Evolutionary conservation across 2,329 filamentous ascomycete species (phyloP).

Genomic region (Exophiala sp.): DNA sequence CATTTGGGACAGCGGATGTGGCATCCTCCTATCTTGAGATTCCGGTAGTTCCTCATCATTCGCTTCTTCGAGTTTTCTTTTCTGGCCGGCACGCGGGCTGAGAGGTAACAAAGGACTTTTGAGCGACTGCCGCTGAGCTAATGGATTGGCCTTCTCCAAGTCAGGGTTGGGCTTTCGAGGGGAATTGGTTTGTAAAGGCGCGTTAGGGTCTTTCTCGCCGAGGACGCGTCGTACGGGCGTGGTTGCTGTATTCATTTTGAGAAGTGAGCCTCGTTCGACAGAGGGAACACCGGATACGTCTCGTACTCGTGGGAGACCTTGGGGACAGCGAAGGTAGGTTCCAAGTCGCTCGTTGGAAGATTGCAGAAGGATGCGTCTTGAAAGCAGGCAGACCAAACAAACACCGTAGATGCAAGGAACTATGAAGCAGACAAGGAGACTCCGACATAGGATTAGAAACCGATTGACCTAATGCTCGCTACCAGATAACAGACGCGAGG

Average conservation of each 20-base stretch:
- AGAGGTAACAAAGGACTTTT: conserved; percentile 7
- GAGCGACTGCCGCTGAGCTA: conserved; percentile 1
- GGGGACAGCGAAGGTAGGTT: too few relatives aligned
- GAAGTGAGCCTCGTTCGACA: too few relatives aligned
- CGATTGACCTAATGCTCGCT: not conserved
- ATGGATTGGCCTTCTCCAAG: conserved; percentile 3
- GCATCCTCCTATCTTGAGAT: conserved; percentile 8
- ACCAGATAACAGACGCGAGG: not conserved
- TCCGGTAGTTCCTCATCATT: conserved; percentile 12
- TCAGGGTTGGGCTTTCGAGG: conserved; percentile 8
- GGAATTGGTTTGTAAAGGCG: conserved; percentile 14
- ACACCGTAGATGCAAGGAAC: not conserved
- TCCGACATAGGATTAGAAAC: not conserved
- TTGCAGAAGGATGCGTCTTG: not conserved
- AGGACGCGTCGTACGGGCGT: conserved; percentile 26
- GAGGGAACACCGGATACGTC: too few relatives aligned
- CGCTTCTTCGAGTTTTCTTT: conserved; percentile 23
- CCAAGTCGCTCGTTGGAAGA: not conserved
- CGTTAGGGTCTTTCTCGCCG: conserved; percentile 28
- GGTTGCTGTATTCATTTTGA: conserved; percentile 7
- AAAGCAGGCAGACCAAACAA: not conserved
- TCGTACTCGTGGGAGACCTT: too few relatives aligned
- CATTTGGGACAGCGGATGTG: conserved; percentile 15
- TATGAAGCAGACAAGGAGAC: not conserved
- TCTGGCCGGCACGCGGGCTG: conserved; percentile 25